phyloP scores from a whole-genome alignment of 202 grass and related monocot species.

The Sporobolus alterniflorus region DNA sequence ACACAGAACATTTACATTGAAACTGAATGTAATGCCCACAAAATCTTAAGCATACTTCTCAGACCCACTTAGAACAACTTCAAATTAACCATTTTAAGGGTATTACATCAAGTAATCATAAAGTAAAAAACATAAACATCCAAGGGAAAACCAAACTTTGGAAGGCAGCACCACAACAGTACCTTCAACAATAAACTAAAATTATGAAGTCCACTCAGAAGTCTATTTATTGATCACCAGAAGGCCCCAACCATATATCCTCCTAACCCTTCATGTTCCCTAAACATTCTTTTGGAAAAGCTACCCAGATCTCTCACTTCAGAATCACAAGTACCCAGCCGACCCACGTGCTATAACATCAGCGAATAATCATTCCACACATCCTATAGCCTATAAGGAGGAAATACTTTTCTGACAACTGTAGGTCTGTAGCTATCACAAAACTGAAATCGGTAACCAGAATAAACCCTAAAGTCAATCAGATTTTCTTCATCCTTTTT shows the following conservation, averaged over 20 bases:
- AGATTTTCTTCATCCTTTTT: neutral
- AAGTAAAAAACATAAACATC: neutral
- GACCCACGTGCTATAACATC: neutral
- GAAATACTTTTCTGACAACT: neutral
- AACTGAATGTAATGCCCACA: too few species aligned
- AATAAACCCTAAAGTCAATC: slow-evolving; percentile 4
- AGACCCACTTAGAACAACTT: too few species aligned
- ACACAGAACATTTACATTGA: too few species aligned
- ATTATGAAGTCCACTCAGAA: neutral
- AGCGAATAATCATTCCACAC: neutral
- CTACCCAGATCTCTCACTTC: neutral
- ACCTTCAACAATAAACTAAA: neutral
- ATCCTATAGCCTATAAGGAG: neutral
- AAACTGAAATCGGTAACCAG: neutral
- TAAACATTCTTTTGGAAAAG: neutral
- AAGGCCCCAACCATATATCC: neutral
- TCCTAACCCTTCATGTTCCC: neutral
- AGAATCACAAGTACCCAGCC: neutral
- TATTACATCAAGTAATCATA: neutral
- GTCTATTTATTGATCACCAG: neutral
- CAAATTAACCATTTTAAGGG: too few species aligned
- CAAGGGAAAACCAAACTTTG: neutral
- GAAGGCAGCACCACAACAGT: neutral
- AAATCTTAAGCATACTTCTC: too few species aligned
- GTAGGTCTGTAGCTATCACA: neutral